Base-by-base conservation (phyloP, 164 flowering plant genomes). In the Warburgia ugandensis region DNA sequence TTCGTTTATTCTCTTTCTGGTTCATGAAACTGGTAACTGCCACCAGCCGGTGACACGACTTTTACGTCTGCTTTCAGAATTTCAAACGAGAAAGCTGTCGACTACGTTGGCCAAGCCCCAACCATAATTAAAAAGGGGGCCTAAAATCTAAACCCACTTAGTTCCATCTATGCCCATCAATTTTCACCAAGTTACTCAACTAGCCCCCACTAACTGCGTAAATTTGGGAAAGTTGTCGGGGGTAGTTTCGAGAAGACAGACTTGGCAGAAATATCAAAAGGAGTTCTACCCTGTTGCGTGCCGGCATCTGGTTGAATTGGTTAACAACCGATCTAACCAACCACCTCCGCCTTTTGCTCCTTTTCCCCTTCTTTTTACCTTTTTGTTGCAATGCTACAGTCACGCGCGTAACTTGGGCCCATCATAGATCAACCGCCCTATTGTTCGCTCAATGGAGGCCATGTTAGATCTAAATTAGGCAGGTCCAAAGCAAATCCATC, bases 261-360 rank as follows among this genome's bases (percentile, higher is more conserved):
- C 9, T 22, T 14, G 16, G 3, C 22, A 6, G 6, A 37, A 27
- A 51, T 37, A 37, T 26, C 16, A 37, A 50, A 31, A 22, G 20
- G 9, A 12, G 30, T 3, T 4, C 22, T 27, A 27, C 33, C 27
- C 30, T 44, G 45, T 51, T 51, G 55, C 55, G 55, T 51, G 55
- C 33, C 16, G 55, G 55, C 33, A 38, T 51, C 55, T 26, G 32
- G 4, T 22, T 5, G 31, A 38, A 35, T 51, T 51, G 45, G 55
- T 51, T 51, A 51, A 45, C 45, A 38, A 51, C 45, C 45, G 45
- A 51, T 25, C 55, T 13, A 51, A 9, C 55, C 45, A 51, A 38
- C 55, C 36, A 51, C 23, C 55, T 4, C 16, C 27, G 27, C n/a
- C 20, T 12, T 6, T 13, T 10, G 3, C 20, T 5, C 0, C 8